Conservation (phyloP, 768 basidiomycete genomes). For the Russula dissimulans region DNA sequence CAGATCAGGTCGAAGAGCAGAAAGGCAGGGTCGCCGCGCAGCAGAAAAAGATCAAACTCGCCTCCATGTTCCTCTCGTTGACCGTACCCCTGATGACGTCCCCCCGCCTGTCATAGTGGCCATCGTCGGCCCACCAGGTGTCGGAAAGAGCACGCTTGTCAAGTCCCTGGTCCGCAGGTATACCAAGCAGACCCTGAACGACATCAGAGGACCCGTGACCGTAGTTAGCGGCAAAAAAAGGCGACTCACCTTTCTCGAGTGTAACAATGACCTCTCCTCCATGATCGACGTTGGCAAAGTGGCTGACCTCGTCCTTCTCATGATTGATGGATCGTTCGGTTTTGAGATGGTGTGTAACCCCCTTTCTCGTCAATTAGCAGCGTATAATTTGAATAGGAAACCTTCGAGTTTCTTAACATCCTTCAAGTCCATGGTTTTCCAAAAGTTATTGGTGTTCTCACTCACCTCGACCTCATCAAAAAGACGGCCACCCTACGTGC, state of each 20-base stretch:
- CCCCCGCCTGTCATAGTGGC: constrained; percentile 94
- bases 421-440: constrained; percentile 97
- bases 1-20: constrained; percentile 82
- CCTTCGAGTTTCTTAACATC: constrained; percentile 96
- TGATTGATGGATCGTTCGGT: constrained; percentile 97
- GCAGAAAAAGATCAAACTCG: constrained; percentile 91
- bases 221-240: constrained; percentile 90
- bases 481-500: constrained; percentile 75
- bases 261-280: constrained; percentile 93
- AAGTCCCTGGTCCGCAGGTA: constrained; percentile 86
- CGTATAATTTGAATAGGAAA: constrained; percentile 53
- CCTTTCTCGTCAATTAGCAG: background rate
- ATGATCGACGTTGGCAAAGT: constrained; percentile 99
- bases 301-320: constrained; percentile 90
- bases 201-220: constrained; percentile 89
- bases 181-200: constrained; percentile 86
- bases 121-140: constrained; percentile 92
- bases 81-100: constrained; percentile 83
- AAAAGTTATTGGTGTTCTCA: constrained; percentile 93
- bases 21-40: constrained; percentile 80
- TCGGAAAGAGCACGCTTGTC: constrained; percentile 91
- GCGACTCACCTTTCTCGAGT: constrained; percentile 93
- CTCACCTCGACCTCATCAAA: constrained; percentile 96
- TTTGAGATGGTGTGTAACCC: constrained; percentile 83
- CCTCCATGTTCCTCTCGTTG: constrained; percentile 91